phyloP scores from a whole-genome alignment of 805 yeast genomes.

The Candida piceae region DNA sequence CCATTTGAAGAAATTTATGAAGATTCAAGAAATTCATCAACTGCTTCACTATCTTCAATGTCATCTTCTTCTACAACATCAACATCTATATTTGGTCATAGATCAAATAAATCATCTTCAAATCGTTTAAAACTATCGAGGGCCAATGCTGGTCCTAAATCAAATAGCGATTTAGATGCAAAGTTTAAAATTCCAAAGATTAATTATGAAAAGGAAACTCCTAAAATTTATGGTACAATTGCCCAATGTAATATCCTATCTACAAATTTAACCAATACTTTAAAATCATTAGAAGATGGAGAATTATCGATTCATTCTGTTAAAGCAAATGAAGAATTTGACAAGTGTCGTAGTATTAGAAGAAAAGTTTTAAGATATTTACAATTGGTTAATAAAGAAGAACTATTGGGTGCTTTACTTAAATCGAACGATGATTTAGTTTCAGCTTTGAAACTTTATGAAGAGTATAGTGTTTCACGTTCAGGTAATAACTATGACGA shows the following conservation, averaged over 20 bases:
- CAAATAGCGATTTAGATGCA: slow-evolving; percentile 36
- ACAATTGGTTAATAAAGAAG: slow-evolving; percentile 81
- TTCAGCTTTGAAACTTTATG: slow-evolving; percentile 62
- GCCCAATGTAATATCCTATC: slow-evolving; percentile 75
- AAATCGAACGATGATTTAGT: slow-evolving; percentile 91
- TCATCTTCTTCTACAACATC: slow-evolving; percentile 3
- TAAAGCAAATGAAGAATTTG: slow-evolving; percentile 60
- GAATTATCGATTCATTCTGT: slow-evolving; percentile 60
- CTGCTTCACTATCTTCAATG: slow-evolving; percentile 9
- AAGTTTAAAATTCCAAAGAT: slow-evolving; percentile 63
- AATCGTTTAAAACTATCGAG: no score
- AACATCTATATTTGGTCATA: neutral
- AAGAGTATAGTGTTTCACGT: slow-evolving; percentile 44
- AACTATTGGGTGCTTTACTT: slow-evolving; percentile 79
- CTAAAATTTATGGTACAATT: slow-evolving; percentile 60
- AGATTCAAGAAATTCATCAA: slow-evolving; percentile 4
- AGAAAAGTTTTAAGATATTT: slow-evolving; percentile 75
- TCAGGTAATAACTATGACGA: slow-evolving; percentile 38
- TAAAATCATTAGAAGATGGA: slow-evolving; percentile 39
- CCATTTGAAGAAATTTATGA: slow-evolving; percentile 31
- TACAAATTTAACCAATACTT: slow-evolving; percentile 59
- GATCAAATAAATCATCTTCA: neutral
- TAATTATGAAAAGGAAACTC: slow-evolving; percentile 64
- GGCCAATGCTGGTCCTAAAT: no score
- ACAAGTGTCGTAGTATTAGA: slow-evolving; percentile 69